phyloP scores from a whole-genome alignment of 2,329 filamentous ascomycete genomes.

The Pleoardoris graminearum region DNA sequence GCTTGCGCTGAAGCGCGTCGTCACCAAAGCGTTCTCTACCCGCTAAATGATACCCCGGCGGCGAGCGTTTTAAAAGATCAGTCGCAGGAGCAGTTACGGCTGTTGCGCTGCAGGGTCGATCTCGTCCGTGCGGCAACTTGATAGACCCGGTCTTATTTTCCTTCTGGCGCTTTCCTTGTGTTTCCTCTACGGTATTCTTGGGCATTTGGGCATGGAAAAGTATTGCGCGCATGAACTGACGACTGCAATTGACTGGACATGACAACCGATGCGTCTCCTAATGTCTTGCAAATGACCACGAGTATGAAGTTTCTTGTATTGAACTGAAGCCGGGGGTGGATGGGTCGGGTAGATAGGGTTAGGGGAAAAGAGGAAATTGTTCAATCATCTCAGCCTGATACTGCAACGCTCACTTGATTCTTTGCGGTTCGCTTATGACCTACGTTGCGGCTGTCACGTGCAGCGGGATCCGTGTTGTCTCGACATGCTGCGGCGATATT shows the following conservation, averaged over 20 bases:
- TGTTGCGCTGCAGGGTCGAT: slow-evolving; percentile 19
- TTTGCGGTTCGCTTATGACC: too few species aligned
- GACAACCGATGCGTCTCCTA: slow-evolving; percentile 11
- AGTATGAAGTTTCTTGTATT: slow-evolving; percentile 10
- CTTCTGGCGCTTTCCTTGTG: slow-evolving; percentile 21
- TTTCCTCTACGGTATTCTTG: slow-evolving; percentile 21
- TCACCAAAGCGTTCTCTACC: slow-evolving; percentile 97
- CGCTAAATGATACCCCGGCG: slow-evolving; percentile 59
- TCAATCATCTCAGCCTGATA: neutral
- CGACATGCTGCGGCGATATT: too few species aligned
- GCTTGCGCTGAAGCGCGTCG: slow-evolving; percentile 92
- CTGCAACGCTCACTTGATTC: too few species aligned
- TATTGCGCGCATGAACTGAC: slow-evolving; percentile 18
- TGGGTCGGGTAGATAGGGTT: slow-evolving; percentile 7
- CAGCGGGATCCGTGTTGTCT: too few species aligned
- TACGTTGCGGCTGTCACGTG: too few species aligned
- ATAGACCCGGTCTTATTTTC: slow-evolving; percentile 42
- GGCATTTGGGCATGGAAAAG: slow-evolving; percentile 19
- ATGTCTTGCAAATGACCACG: slow-evolving; percentile 10
- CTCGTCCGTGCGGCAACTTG: slow-evolving; percentile 39
- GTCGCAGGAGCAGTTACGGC: slow-evolving; percentile 31
- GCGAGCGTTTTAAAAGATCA: slow-evolving; percentile 19
- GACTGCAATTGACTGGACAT: slow-evolving; percentile 16
- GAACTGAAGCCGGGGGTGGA: slow-evolving; percentile 2
- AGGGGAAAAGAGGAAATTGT: neutral